Evolutionary conservation across 1,139 yeast genomes (phyloP).

Genomic region (Entelexis sorbosivorans): DNA sequence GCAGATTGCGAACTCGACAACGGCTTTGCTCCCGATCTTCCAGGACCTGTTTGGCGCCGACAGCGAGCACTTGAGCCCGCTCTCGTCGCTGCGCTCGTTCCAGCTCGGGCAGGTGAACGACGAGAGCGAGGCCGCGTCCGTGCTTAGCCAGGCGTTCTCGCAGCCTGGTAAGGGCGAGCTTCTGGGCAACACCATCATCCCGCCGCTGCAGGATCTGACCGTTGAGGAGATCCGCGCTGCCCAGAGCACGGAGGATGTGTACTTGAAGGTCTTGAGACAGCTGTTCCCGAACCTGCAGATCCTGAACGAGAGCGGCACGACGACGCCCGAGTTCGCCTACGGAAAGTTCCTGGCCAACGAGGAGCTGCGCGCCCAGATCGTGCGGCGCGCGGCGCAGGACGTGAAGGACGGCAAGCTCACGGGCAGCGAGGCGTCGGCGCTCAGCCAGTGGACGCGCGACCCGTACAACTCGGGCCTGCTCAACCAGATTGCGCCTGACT

Average conservation of each 20-base stretch:
- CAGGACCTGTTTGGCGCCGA: slow-evolving; percentile 60
- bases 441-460: slow-evolving; percentile 56
- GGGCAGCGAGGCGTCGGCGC: slow-evolving; percentile 42
- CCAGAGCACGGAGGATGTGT: slow-evolving; percentile 58
- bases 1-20: slow-evolving; percentile 42
- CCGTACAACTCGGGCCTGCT: slow-evolving; percentile 27
- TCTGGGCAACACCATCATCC: slow-evolving; percentile 8
- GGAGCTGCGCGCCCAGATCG: slow-evolving; percentile 36
- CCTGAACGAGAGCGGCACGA: slow-evolving; percentile 42
- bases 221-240: slow-evolving; percentile 26
- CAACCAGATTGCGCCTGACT: slow-evolving; percentile 26
- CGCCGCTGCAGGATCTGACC: background rate
- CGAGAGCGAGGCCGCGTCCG: slow-evolving; percentile 40
- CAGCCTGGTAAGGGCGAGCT: slow-evolving; percentile 6
- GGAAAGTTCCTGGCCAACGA: slow-evolving; percentile 59
- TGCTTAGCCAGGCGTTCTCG: slow-evolving; percentile 32
- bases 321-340: slow-evolving; percentile 69
- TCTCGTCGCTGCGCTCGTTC: slow-evolving; percentile 45
- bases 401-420: slow-evolving; percentile 42
- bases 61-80: slow-evolving; percentile 27
- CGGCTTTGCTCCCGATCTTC: slow-evolving; percentile 48
- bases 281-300: slow-evolving; percentile 46
- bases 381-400: slow-evolving; percentile 40
- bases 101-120: slow-evolving; percentile 42
- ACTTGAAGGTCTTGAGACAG: slow-evolving; percentile 63